A percentile compares a stretch with the other conserved stretches of the same genome.
These are phyloP conservation scores for Lecanicillium sp. DNA, from an alignment of 2,329 filamentous ascomycete species.

Conservation along the genomic window DNA sequence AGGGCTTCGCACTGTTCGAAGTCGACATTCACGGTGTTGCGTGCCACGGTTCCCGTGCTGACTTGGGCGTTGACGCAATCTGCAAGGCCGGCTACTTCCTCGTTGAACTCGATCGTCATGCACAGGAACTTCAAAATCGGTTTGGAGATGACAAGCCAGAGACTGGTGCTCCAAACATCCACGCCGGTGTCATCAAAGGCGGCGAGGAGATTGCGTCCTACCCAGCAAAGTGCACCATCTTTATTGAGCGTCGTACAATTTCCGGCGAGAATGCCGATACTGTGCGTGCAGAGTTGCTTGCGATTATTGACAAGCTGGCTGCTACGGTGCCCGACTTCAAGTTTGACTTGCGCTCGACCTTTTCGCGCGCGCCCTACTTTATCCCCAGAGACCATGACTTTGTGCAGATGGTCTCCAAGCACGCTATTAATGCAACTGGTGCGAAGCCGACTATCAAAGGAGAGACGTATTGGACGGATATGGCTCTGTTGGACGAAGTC, in stretches of 20 bases:
- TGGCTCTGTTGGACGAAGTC: slow-evolving; percentile 26
- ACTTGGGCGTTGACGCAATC: slow-evolving; percentile 33
- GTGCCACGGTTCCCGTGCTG: slow-evolving; percentile 23
- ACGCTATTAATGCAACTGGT: slow-evolving; percentile 15
- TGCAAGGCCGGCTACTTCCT: slow-evolving; percentile 31
- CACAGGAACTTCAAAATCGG: slow-evolving; percentile 13
- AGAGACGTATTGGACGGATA: slow-evolving; percentile 34
- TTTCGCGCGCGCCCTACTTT: slow-evolving; percentile 27
- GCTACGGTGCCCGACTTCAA: slow-evolving; percentile 21
- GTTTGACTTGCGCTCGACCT: slow-evolving; percentile 24
- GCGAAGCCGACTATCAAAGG: slow-evolving; percentile 14
- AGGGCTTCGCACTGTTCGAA: slow-evolving; percentile 32
- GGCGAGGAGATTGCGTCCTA: slow-evolving; percentile 37
- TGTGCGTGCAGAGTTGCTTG: slow-evolving; percentile 22
- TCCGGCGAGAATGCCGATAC: slow-evolving; percentile 24
- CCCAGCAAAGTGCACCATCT: slow-evolving; percentile 31
- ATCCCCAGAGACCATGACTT: slow-evolving; percentile 26
- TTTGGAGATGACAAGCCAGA: slow-evolving; percentile 18
- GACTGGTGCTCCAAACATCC: slow-evolving; percentile 26
- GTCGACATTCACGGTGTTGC: slow-evolving; percentile 22
- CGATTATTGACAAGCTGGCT: slow-evolving; percentile 19
- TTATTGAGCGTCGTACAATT: slow-evolving; percentile 33
- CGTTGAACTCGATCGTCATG: slow-evolving; percentile 22
- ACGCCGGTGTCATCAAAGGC: slow-evolving; percentile 31
- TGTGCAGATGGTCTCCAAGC: slow-evolving; percentile 15